Evolutionary conservation across 2,329 filamentous ascomycete species (phyloP), one percentile per base, ranked within the genome.

Genomic region (Monilinia aucupariae): DNA sequence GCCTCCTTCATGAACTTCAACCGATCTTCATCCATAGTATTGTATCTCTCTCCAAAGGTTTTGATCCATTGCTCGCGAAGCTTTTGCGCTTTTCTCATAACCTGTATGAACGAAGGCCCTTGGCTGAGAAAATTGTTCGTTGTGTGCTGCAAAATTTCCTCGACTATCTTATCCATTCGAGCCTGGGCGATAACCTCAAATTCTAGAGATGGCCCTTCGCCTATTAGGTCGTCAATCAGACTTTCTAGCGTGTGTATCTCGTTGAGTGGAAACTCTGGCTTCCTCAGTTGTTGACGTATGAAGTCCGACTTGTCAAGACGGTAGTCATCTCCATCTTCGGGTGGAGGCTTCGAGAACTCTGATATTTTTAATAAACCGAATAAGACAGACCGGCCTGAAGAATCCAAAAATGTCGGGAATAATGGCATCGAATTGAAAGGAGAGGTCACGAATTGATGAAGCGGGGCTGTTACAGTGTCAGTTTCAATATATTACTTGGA

Each of bases 31-130:
- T 71, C 67, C 43, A 71, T 68, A 1, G 59, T 50, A 43, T 66
- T 59, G 34, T 69, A 71, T 22, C 50, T 43, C 2, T 48, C 50
- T 10, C 61, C 65, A 41, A 69, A 68, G 27, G 62, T 61, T 7
- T 64, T 5, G 59, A 68, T 58, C 71, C 71, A 72, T 37, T 64
- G 67, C 12, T 55, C 37, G 12, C 63, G 59, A 47, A 71, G 45
- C 13, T 60, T 56, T 13, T 39, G 27, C 10, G 66, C 67, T 39
- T 64, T 64, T 8, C 55, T 32, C 45, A 60, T 43, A 51, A 66
- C 22, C 49, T 43, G 52, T 48, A n/a, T 41, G 12, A 61, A 53
- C 39, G 45, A 32, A 49, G 43, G n/a, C 5, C 58, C 62, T 27
- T 43, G 25, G 20, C 34, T 53, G 20, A 55, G 39, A 30, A 51